Evolutionary conservation across 225 moss, liverwort and hornwort species (phyloP), one percentile per base, ranked within the genome.

Genomic region (Takakia lepidozioides): DNA sequence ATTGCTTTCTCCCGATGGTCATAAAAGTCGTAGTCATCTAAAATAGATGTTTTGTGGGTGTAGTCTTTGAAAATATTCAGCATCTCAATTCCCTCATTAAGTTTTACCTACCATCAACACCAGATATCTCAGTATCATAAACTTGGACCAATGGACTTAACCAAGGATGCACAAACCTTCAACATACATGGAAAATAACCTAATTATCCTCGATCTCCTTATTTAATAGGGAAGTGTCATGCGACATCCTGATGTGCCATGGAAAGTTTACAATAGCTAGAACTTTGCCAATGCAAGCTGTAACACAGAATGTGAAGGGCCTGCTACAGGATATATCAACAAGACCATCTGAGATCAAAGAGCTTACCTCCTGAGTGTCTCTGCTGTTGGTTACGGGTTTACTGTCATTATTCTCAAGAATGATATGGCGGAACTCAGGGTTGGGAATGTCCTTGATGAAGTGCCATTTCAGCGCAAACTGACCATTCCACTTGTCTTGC

Each of bases 401-500:
- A 48, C 83, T 98, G 51, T 98, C 98, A 60, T 98, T 98, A 38
- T 98, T 91, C 56, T 87, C 95, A 56, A 98, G 63, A 29, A 98
- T 98, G 10, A 98, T 98, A 45, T 98, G 95, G 36, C 95, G 90
- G 52, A 90, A 98, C 65, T 98, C 87, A 64, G 90, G 87, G 59
- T 98, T 98, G 5, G 95, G 91, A 55, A 98, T 91, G 50, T 98
- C 98, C 62, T 98, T 98, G 47, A 98, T 85, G 27, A 98, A 79
- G 68, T 98, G 98, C 98, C 98, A 98, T 63, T 66, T 81, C 39
- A 98, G 87, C 29, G 87, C 61, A 24, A 98, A 91, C 57, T 87
- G 98, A 39, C 98, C 98, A 56, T 79, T 98, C 98, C 98, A 98
- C 70, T 98, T 98, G 69, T 98, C 98, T 67, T 98, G 98, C 83